Evolutionary conservation across 2,329 filamentous ascomycete species (phyloP).

Genomic region (Colletotrichum graminicola): DNA sequence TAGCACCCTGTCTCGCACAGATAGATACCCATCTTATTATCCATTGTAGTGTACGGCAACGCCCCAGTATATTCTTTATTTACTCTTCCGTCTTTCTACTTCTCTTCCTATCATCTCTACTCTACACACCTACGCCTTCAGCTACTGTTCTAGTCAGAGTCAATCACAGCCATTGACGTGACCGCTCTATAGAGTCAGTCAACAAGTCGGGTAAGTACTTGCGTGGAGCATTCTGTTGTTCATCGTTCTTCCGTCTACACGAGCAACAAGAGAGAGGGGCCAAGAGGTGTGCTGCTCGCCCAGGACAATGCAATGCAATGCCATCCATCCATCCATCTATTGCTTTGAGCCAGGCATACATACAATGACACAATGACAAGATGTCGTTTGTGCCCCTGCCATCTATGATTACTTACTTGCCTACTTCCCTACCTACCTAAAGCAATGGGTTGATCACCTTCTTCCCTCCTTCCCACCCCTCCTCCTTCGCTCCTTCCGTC

Average conservation of each 20-base stretch:
- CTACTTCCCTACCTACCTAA: background rate
- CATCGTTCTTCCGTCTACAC: background rate
- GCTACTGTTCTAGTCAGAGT: background rate
- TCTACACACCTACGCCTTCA: background rate
- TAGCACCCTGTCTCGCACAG: background rate
- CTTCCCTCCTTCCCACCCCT: background rate
- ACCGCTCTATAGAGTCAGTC: background rate
- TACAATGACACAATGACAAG: background rate
- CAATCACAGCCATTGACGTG: background rate
- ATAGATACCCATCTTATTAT: background rate
- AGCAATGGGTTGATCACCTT: slow-evolving; percentile 24
- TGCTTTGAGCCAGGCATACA: background rate
- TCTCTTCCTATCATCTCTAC: background rate
- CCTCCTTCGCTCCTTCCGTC: background rate
- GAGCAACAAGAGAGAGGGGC: background rate
- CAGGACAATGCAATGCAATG: background rate
- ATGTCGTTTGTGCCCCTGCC: background rate
- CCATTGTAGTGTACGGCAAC: background rate
- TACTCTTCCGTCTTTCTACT: background rate
- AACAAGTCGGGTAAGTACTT: slow-evolving; percentile 10
- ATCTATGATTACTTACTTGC: background rate
- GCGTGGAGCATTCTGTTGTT: background rate
- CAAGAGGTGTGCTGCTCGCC: background rate
- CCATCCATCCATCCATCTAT: background rate
- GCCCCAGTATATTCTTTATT: background rate